Evolutionary conservation across 2,329 filamentous ascomycete genomes (phyloP).

Genomic region (Phoma sp.): DNA sequence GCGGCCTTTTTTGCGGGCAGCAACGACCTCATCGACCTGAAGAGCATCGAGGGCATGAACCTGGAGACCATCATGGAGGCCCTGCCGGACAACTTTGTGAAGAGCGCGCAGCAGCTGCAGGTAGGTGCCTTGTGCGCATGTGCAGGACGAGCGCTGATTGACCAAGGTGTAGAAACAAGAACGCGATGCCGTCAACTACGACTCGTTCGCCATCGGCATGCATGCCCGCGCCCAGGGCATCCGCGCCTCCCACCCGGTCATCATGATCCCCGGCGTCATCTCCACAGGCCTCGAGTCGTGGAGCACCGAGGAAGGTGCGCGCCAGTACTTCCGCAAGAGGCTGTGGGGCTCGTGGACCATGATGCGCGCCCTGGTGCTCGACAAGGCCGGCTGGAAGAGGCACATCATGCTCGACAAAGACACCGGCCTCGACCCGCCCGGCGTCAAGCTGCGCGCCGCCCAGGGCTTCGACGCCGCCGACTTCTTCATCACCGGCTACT

Average conservation of each 20-base stretch:
- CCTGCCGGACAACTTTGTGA: constrained; percentile 83
- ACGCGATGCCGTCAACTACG: constrained; percentile 86
- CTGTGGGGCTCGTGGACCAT: constrained; percentile 99
- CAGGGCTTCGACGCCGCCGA: constrained; percentile 98
- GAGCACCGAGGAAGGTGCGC: constrained; percentile 85
- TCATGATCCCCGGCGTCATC: constrained; percentile 98
- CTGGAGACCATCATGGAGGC: constrained; percentile 88
- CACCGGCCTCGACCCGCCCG: constrained; percentile 89
- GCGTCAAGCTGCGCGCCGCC: constrained; percentile 87
- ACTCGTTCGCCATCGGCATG: constrained; percentile 90
- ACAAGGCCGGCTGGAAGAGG: constrained; percentile 93
- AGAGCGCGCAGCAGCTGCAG: constrained; percentile 84
- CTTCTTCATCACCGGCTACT: constrained; percentile 89
- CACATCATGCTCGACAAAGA: constrained; percentile 96
- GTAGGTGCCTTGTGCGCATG: constrained; percentile 56
- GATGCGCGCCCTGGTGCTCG: constrained; percentile 93
- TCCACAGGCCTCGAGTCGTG: constrained; percentile 96
- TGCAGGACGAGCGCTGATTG: constrained; percentile 29
- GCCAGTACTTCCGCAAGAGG: constrained; percentile 91
- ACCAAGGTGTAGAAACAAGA: constrained; percentile 72
- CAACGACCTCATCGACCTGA: constrained; percentile 88
- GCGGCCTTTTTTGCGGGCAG: constrained; percentile 89
- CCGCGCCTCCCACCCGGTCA: constrained; percentile 81
- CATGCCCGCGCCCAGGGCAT: constrained; percentile 84
- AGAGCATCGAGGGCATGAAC: constrained; percentile 73